A percentile compares a stretch with the other conserved stretches of the same genome.
These are phyloP conservation scores for Phytophthora pini DNA, from an alignment of 352 stramenopile species.

Conservation along the genomic window DNA sequence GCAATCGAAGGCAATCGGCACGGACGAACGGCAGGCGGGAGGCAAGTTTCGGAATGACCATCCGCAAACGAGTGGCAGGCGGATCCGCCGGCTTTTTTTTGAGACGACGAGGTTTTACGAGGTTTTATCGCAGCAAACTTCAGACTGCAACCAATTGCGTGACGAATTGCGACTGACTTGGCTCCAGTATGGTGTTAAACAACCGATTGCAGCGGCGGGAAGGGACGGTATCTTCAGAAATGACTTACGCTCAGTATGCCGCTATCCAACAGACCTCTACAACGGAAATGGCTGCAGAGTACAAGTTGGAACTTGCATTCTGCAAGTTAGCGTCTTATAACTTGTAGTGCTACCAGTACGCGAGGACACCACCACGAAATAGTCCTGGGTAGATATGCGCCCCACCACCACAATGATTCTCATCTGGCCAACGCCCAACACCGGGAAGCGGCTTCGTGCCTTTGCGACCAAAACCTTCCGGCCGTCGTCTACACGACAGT, in stretches of 20 bases:
- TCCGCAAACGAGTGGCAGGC: constrained; percentile 28
- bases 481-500: too few relatives aligned
- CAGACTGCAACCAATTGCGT: constrained; percentile 1
- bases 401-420: constrained; percentile 11
- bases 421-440: constrained; percentile 16
- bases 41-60: constrained; percentile 39
- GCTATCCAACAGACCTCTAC: not conserved
- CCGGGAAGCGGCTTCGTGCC: constrained; percentile 11
- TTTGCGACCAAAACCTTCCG: constrained; percentile 10
- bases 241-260: not conserved
- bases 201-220: not conserved
- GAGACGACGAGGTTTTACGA: constrained; percentile 12
- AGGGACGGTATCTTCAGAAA: constrained; percentile 7
- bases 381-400: constrained; percentile 8
- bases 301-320: too few relatives aligned
- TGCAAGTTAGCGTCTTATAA: too few relatives aligned
- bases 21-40: constrained; percentile 1
- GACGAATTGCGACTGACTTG: constrained; percentile 6
- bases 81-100: constrained; percentile 27
- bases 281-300: not conserved
- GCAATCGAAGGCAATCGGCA: not conserved
- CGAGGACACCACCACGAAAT: not conserved
- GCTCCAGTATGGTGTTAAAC: constrained; percentile 16
- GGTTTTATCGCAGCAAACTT: constrained; percentile 20
- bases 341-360: too few relatives aligned